A percentile compares a stretch with the other conserved stretches of the same genome.
Conservation (phyloP, 1,139 yeast species). For the Blastobotrys niveus region DNA sequence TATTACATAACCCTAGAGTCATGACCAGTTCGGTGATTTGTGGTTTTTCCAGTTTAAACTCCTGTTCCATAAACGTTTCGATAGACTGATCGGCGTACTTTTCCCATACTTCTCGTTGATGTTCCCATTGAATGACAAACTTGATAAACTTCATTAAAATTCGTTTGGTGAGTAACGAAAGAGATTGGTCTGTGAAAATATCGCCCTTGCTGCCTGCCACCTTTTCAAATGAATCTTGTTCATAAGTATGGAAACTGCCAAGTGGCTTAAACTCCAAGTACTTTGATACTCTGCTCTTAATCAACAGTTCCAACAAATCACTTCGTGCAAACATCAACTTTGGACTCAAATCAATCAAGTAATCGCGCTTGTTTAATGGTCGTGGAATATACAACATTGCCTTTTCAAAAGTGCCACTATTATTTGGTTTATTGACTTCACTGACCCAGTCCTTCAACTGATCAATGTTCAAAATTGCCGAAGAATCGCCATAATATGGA, state of each 20-base stretch:
- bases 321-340: constrained; percentile 82
- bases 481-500: constrained; percentile 79
- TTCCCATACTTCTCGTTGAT: constrained; percentile 46
- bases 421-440: constrained; percentile 40
- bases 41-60: constrained; percentile 65
- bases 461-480: constrained; percentile 79
- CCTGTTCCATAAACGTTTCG: constrained; percentile 49
- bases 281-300: constrained; percentile 80
- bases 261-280: constrained; percentile 90
- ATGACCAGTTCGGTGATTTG: constrained; percentile 78
- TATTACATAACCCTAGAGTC: constrained; percentile 69
- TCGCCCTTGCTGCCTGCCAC: constrained; percentile 81
- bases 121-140: constrained; percentile 70
- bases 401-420: constrained; percentile 24
- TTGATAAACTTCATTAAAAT: constrained; percentile 88
- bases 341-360: constrained; percentile 87
- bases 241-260: constrained; percentile 84
- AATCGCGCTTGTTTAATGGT: constrained; percentile 52
- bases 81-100: constrained; percentile 54
- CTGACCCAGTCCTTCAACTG: constrained; percentile 78
- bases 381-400: constrained; percentile 60
- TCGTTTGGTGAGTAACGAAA: constrained; percentile 72
- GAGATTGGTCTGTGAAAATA: constrained; percentile 82
- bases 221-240: constrained; percentile 83
- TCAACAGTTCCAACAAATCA: constrained; percentile 69